These are phyloP conservation scores for Aspergillus spinulosporus DNA, from an alignment of 2,329 filamentous ascomycete genomes.

Conservation along the genomic window DNA sequence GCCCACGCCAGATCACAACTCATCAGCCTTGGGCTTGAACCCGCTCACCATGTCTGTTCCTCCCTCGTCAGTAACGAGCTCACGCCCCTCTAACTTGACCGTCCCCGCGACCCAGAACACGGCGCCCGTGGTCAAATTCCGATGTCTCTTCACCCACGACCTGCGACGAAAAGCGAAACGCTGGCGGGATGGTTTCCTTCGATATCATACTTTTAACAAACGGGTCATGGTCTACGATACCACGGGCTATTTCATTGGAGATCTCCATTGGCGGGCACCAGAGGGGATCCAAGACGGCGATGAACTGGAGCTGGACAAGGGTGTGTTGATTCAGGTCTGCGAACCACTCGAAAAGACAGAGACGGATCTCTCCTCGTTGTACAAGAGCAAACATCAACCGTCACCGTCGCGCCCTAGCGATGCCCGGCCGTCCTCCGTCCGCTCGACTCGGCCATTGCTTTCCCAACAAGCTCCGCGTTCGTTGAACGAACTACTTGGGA, in stretches of 20 bases:
- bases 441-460: slow-evolving; percentile 35
- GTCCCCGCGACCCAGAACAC: slow-evolving; percentile 61
- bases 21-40: slow-evolving; percentile 13
- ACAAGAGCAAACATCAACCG: slow-evolving; percentile 58
- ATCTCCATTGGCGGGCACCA: slow-evolving; percentile 74
- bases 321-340: slow-evolving; percentile 75
- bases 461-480: slow-evolving; percentile 54
- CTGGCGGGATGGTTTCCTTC: slow-evolving; percentile 89
- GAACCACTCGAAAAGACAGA: slow-evolving; percentile 71
- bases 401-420: slow-evolving; percentile 30
- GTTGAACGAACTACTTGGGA: slow-evolving; percentile 65
- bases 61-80: slow-evolving; percentile 20
- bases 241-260: slow-evolving; percentile 75
- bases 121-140: slow-evolving; percentile 76
- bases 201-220: slow-evolving; percentile 88
- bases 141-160: slow-evolving; percentile 85
- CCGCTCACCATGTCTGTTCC: slow-evolving; percentile 25
- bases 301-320: slow-evolving; percentile 75
- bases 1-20: slow-evolving; percentile 8
- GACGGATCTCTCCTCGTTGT: slow-evolving; percentile 74
- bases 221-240: slow-evolving; percentile 89
- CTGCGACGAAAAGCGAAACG: slow-evolving; percentile 82
- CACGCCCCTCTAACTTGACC: slow-evolving; percentile 19
- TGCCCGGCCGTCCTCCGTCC: slow-evolving; percentile 46
- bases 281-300: slow-evolving; percentile 75